Evolutionary conservation across 495 filamentous ascomycete species (phyloP).

Genomic region (Penicillium parvum): DNA sequence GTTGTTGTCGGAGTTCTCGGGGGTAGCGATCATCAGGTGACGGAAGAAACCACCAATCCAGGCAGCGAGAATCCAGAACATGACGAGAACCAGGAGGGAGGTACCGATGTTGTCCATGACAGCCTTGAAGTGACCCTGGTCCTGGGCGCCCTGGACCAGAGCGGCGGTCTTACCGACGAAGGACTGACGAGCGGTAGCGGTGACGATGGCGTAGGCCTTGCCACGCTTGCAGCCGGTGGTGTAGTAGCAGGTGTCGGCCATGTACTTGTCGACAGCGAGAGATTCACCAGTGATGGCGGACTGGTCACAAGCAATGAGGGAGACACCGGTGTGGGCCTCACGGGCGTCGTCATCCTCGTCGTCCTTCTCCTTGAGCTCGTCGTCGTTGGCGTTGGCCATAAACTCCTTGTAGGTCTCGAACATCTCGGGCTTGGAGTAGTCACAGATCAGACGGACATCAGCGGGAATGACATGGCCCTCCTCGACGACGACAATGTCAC

Average conservation of each 20-base stretch:
- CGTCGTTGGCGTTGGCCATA: conserved; percentile 52
- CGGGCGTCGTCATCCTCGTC: conserved; percentile 51
- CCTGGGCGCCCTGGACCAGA: conserved; percentile 66
- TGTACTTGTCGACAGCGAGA: conserved; percentile 74
- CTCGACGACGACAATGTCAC: conserved; percentile 76
- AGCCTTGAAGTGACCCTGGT: conserved; percentile 74
- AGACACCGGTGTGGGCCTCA: conserved; percentile 56
- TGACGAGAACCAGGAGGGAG: conserved; percentile 63
- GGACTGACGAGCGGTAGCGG: conserved; percentile 59
- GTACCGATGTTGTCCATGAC: conserved; percentile 83
- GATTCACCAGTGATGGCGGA: conserved; percentile 77
- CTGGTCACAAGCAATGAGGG: conserved; percentile 66
- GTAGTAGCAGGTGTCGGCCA: conserved; percentile 68
- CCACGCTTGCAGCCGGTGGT: conserved; percentile 77
- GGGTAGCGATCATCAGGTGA: conserved; percentile 62
- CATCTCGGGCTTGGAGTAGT: conserved; percentile 64
- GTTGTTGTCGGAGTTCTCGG: conserved; percentile 47
- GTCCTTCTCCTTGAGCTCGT: conserved; percentile 60
- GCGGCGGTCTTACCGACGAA: conserved; percentile 71
- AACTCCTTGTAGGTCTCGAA: conserved; percentile 69
- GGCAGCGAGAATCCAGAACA: conserved; percentile 65
- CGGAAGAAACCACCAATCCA: conserved; percentile 78
- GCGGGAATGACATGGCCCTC: conserved; percentile 72
- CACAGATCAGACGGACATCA: conserved; percentile 72
- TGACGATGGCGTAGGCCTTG: conserved; percentile 65